phyloP scores from a whole-genome alignment of 345 rosid species.

The Eutrema heterophyllum region DNA sequence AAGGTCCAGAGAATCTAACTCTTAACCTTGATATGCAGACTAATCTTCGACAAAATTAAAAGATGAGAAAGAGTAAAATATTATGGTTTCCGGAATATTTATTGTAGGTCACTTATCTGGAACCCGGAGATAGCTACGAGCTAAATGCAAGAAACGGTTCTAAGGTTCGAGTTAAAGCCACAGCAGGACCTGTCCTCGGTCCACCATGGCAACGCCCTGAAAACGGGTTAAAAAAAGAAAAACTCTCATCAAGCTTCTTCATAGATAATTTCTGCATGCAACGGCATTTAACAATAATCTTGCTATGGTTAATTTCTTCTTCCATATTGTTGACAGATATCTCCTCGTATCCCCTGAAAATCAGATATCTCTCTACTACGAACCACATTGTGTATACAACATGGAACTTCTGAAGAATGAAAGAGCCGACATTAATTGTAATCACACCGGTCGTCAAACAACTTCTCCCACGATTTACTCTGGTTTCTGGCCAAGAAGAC shows the following conservation, averaged over 20 bases:
- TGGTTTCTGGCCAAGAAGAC: constrained; percentile 96
- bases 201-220: constrained; percentile 99
- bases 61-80: too few relatives aligned
- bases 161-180: constrained; percentile 60
- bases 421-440: constrained; percentile 68
- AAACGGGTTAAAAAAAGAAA: constrained; percentile 67
- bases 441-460: constrained; percentile 90
- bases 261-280: neutral
- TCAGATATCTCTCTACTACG: constrained; percentile 69
- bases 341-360: constrained; percentile 53
- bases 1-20: too few relatives aligned
- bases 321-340: constrained; percentile 38
- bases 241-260: neutral
- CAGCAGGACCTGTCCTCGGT: constrained; percentile 89
- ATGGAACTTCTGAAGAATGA: constrained; percentile 51
- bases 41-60: neutral
- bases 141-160: constrained; percentile 44
- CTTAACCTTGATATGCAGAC: neutral
- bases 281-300: neutral
- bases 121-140: constrained; percentile 65
- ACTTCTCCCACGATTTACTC: constrained; percentile 80
- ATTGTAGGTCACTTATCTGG: constrained; percentile 69
- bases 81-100: neutral
- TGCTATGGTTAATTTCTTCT: too few relatives aligned
- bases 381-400: constrained; percentile 82